Conservation (phyloP, 1,284 basidiomycete genomes). For the Mycena sp. region DNA sequence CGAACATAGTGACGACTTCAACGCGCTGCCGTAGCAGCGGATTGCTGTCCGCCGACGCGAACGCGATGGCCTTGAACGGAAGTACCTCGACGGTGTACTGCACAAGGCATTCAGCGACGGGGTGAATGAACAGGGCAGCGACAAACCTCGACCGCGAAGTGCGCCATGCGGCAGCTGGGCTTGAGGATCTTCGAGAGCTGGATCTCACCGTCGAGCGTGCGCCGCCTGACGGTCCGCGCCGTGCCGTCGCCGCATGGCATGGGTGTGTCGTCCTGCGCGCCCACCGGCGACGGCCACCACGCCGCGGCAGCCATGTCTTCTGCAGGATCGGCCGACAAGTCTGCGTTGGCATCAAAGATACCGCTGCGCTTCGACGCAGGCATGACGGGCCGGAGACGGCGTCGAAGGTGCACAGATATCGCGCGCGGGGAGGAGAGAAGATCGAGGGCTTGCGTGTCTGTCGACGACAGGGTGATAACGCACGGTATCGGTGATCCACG, state of each 20-base stretch:
- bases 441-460: constrained; percentile 51
- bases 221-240: constrained; percentile 33
- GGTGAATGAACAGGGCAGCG: not conserved
- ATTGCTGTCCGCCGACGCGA: constrained; percentile 22
- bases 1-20: constrained; percentile 28
- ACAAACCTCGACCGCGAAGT: constrained; percentile 57
- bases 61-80: constrained; percentile 51
- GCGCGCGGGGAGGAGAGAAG: constrained; percentile 52
- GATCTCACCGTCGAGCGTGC: constrained; percentile 51
- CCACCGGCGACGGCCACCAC: constrained; percentile 53
- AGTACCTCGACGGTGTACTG: constrained; percentile 56
- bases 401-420: constrained; percentile 51
- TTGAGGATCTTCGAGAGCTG: constrained; percentile 54
- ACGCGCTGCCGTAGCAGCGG: constrained; percentile 21
- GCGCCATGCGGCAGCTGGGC: constrained; percentile 56
- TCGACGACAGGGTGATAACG: constrained; percentile 49
- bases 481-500: constrained; percentile 58
- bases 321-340: constrained; percentile 49
- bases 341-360: constrained; percentile 48
- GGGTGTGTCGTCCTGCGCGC: constrained; percentile 38
- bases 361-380: constrained; percentile 27
- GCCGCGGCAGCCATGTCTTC: constrained; percentile 52
- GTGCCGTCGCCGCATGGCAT: constrained; percentile 38
- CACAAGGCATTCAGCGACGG: not conserved
- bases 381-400: constrained; percentile 45